Evolutionary conservation across 2,329 filamentous ascomycete genomes (phyloP).

Genomic region (Podosphaera leucotricha): DNA sequence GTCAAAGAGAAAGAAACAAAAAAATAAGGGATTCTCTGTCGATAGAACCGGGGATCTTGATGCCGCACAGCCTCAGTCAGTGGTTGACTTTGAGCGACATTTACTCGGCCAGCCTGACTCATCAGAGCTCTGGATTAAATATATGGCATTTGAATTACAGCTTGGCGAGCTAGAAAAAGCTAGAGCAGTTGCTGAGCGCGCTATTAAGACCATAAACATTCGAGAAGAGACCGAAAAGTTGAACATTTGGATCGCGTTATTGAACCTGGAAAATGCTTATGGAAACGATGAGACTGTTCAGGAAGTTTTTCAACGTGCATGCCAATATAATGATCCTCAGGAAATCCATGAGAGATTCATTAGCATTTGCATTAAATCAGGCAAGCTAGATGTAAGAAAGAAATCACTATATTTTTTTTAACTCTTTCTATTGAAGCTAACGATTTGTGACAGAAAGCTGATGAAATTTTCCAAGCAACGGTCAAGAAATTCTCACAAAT

Average conservation of each 20-base stretch:
- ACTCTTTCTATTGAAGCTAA: constrained; percentile 2
- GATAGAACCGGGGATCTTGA: constrained; percentile 88
- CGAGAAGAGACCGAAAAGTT: constrained; percentile 80
- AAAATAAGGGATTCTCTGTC: constrained; percentile 54
- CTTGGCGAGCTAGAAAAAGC: constrained; percentile 75
- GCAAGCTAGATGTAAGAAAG: constrained; percentile 51
- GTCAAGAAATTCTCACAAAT: constrained; percentile 68
- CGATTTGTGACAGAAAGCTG: constrained; percentile 43
- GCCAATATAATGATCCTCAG: constrained; percentile 78
- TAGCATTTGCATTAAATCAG: constrained; percentile 85
- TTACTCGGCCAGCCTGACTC: constrained; percentile 81
- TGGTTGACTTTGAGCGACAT: constrained; percentile 81
- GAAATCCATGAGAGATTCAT: constrained; percentile 75
- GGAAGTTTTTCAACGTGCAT: constrained; percentile 73
- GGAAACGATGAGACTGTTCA: constrained; percentile 64
- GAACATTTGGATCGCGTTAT: constrained; percentile 82
- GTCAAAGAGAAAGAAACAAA: constrained; percentile 48
- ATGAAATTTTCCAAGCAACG: constrained; percentile 65
- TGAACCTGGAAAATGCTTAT: constrained; percentile 86
- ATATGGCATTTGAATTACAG: constrained; percentile 97
- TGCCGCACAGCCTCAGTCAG: constrained; percentile 64
- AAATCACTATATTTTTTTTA: not conserved
- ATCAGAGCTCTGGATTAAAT: constrained; percentile 82
- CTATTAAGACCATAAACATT: constrained; percentile 74
- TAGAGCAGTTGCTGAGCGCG: constrained; percentile 71